These are phyloP conservation scores for Cordyceps cicadae DNA, from an alignment of 2,329 filamentous ascomycete species.

Conservation along the genomic window DNA sequence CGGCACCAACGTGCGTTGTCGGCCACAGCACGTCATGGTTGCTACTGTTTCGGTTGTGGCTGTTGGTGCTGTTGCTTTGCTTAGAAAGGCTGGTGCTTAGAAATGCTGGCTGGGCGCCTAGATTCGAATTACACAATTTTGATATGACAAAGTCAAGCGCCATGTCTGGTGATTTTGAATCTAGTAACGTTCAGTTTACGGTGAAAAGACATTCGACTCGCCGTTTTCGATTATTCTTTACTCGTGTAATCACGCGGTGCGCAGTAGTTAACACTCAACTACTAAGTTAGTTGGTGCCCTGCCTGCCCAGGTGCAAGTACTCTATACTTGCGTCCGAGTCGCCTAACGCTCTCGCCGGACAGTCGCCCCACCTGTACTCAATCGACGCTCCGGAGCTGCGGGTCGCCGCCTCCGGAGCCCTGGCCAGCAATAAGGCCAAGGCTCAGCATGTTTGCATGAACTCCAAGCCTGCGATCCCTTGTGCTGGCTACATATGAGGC, in stretches of 20 bases:
- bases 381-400: slow-evolving; percentile 8
- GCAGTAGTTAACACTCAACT: too few species aligned
- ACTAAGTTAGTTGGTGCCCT: too few species aligned
- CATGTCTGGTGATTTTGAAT: not conserved
- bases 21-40: not conserved
- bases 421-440: not conserved
- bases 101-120: not conserved
- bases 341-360: slow-evolving; percentile 1
- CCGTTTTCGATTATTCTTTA: not conserved
- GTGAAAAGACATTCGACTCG: not conserved
- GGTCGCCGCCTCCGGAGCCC: not conserved
- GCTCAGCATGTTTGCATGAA: not conserved
- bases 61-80: not conserved
- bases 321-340: not conserved
- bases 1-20: not conserved
- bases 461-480: not conserved
- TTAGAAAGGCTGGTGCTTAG: not conserved
- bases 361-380: not conserved
- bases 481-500: not conserved
- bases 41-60: not conserved
- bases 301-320: not conserved
- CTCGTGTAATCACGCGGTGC: not conserved
- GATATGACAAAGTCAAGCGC: not conserved
- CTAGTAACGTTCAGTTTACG: not conserved
- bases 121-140: not conserved